Evolutionary conservation across 352 stramenopile genomes (phyloP).

Genomic region (Plasmopara viticola): DNA sequence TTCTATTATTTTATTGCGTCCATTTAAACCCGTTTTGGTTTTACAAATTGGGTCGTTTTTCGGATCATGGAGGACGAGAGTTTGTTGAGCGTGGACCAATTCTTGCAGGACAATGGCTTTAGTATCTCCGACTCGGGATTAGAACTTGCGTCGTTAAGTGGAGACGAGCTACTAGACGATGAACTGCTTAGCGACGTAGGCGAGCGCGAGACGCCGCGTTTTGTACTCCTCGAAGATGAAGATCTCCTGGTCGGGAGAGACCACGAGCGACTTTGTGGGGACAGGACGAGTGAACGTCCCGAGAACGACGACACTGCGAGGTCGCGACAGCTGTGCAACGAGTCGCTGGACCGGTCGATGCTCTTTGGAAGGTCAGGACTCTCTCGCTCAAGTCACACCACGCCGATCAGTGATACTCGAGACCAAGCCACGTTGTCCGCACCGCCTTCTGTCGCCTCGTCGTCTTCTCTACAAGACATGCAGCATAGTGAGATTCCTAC

Average conservation of each 20-base stretch:
- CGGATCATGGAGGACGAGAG: conserved; percentile 33
- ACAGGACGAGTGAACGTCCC: conserved; percentile 15
- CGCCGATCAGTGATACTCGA: conserved; percentile 2
- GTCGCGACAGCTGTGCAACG: conserved; percentile 5
- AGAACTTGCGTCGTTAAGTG: conserved; percentile 32
- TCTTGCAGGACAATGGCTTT: conserved; percentile 75
- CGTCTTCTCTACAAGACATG: conserved; percentile 7
- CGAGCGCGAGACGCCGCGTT: conserved; percentile 35
- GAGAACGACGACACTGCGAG: background rate
- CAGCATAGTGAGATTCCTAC: conserved; percentile 1
- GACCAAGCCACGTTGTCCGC: conserved; percentile 1
- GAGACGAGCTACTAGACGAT: conserved; percentile 25
- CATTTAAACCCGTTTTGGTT: background rate
- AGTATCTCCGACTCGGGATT: conserved; percentile 32
- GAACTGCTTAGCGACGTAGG: conserved; percentile 37
- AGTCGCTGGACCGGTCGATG: conserved; percentile 51
- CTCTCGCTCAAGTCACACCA: conserved; percentile 16
- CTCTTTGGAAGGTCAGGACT: conserved; percentile 36
- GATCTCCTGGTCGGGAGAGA: conserved; percentile 31
- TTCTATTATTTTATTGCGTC: background rate
- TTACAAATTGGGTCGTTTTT: no score
- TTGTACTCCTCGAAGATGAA: conserved; percentile 55
- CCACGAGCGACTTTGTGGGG: conserved; percentile 13
- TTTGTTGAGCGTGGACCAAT: conserved; percentile 71
- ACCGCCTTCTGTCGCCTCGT: conserved; percentile 4